phyloP scores from a whole-genome alignment of 1,284 basidiomycete genomes.

The Ceratobasidium sp. region DNA sequence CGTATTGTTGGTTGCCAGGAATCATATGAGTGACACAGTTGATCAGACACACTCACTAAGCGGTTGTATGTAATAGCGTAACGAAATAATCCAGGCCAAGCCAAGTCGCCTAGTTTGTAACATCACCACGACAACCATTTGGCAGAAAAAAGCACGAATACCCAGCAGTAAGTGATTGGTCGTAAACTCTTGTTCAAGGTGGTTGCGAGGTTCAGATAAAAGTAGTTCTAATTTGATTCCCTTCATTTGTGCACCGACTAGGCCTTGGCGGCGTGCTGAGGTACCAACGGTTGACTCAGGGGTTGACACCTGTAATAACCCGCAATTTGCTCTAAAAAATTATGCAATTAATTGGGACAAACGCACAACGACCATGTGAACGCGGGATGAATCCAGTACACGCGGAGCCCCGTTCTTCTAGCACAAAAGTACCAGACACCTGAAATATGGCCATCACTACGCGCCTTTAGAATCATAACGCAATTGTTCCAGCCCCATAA shows the following conservation, averaged over 20 bases:
- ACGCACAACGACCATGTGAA: background rate
- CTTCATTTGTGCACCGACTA: background rate
- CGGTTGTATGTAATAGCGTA: constrained; percentile 28
- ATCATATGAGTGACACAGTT: constrained; percentile 12
- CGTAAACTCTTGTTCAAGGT: background rate
- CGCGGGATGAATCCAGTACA: background rate
- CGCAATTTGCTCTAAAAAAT: background rate
- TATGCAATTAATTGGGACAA: constrained; percentile 4
- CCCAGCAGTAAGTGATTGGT: background rate
- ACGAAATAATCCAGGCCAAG: constrained; percentile 1
- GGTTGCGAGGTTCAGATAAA: background rate
- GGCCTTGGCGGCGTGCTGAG: background rate
- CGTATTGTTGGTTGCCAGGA: constrained; percentile 19
- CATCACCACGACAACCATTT: constrained; percentile 38
- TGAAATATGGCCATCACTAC: constrained; percentile 2
- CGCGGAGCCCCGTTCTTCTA: background rate
- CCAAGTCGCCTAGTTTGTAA: background rate
- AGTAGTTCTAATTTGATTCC: background rate
- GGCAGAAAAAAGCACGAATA: background rate
- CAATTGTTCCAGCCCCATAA: constrained; percentile 28
- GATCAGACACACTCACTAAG: constrained; percentile 9
- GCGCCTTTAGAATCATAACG: constrained; percentile 33
- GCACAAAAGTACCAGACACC: background rate
- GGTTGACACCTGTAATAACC: background rate
- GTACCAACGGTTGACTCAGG: background rate